A percentile compares a stretch with the other conserved stretches of the same genome.
These are phyloP conservation scores for Penicillium sp. DNA, from an alignment of 2,329 filamentous ascomycete genomes.

Conservation along the genomic window DNA sequence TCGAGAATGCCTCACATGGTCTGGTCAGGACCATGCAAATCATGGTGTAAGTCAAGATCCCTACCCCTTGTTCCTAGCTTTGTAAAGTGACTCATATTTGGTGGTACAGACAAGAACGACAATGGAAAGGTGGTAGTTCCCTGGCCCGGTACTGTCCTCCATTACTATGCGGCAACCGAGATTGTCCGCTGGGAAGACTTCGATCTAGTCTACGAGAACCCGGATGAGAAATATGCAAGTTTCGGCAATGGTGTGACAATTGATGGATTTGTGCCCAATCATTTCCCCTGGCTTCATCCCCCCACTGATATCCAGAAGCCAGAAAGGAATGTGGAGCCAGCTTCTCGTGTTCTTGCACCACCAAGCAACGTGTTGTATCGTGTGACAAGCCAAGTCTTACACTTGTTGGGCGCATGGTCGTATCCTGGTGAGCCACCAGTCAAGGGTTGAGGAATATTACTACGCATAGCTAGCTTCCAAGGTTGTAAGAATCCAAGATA, in stretches of 20 bases:
- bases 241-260: constrained; percentile 4
- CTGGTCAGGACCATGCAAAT: constrained; percentile 10
- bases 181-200: constrained; percentile 15
- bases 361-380: not conserved
- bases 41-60: constrained; percentile 4
- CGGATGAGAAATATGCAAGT: constrained; percentile 2
- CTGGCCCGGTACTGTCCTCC: constrained; percentile 14
- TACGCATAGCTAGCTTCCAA: not conserved
- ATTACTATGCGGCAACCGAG: constrained; percentile 12
- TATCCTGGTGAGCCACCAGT: not conserved
- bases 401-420: not conserved
- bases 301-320: not conserved
- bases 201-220: not conserved
- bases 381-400: not conserved
- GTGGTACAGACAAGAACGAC: constrained; percentile 4
- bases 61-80: not conserved
- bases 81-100: not conserved
- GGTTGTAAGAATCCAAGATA: not conserved
- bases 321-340: not conserved
- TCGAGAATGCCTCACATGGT: constrained; percentile 12
- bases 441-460: not conserved
- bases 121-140: constrained; percentile 10
- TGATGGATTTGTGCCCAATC: constrained; percentile 1
- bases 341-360: not conserved
- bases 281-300: constrained; percentile 2